A percentile compares a stretch with the other conserved stretches of the same genome.
Evolutionary conservation across 176 grass and related monocot genomes (phyloP).

Genomic region (Luzula sylvatica): DNA sequence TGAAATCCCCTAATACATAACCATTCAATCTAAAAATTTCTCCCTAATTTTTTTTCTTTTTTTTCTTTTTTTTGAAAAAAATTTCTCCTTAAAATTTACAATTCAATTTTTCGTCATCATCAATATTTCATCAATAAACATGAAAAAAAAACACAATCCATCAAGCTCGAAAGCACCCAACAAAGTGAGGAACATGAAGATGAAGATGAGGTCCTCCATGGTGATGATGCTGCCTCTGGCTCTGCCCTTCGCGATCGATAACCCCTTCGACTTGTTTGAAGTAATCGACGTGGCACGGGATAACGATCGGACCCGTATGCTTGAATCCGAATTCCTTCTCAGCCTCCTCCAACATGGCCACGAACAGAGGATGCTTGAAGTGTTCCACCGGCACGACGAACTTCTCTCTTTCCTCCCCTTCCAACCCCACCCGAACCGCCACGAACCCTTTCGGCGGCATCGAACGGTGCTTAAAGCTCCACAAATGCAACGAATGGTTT

Average conservation of each 20-base stretch:
- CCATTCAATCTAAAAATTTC: neutral
- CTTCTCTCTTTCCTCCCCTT: conserved; percentile 57
- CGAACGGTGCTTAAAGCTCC: conserved; percentile 8
- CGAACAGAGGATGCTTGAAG: conserved; percentile 86
- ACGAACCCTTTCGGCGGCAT: conserved; percentile 67
- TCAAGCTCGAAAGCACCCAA: conserved; percentile 63
- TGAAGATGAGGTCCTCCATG: conserved; percentile 22
- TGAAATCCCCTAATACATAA: no score
- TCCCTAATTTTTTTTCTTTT: conserved; percentile 6
- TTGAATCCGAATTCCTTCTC: conserved; percentile 74
- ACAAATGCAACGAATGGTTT: neutral
- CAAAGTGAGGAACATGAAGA: conserved; percentile 50
- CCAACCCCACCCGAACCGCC: conserved; percentile 50
- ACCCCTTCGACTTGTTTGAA: conserved; percentile 53
- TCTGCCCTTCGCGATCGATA: conserved; percentile 43
- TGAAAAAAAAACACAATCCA: conserved; percentile 3
- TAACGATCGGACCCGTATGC: conserved; percentile 63
- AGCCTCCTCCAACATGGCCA: conserved; percentile 52
- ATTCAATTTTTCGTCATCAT: conserved; percentile 36
- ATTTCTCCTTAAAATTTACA: neutral
- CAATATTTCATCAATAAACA: conserved; percentile 22
- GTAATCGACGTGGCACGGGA: conserved; percentile 68
- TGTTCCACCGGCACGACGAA: conserved; percentile 71
- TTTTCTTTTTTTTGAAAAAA: neutral
- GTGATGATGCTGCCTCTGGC: conserved; percentile 11